Base-by-base conservation (phyloP, 441 rosid genomes). In the Kokia cookei region DNA sequence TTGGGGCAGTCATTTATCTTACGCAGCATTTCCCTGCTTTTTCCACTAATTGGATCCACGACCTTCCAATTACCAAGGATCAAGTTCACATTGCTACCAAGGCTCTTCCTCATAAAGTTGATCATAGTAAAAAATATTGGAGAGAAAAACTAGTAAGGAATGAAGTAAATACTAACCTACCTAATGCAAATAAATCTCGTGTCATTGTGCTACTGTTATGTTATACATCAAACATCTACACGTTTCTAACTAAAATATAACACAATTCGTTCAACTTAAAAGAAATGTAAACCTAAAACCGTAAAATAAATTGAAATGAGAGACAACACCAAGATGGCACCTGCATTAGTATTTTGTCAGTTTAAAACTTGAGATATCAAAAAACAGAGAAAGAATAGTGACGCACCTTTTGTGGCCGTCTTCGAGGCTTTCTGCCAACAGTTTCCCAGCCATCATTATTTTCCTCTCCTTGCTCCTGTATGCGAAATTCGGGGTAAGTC, bases 371-470 rank as follows among this genome's bases (percentile, higher is more conserved):
- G 26, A 14, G 10, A 7, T n/a, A 24, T 11, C 7, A 27, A 60
- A 27, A 45, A 50, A 42, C 8, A 5, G 24, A 58, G 51, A 9
- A 58, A 58, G 32, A 58, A 5, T 14, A 69, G 63, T 24, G 51
- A 72, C 3, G 42, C 64, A 89, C 98, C 94, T 87, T 91, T 47
- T 91, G 96, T 1, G 75, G 77, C 71, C 65, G 84, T 84, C 87
- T 87, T 58, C 75, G 79, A 77, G 89, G 89, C 80, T 86, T 90
- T 69, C 76, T 82, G 17, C 90, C 91, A 72, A 91, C 97, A 64
- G 94, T 88, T 82, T 91, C 96, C 99, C 99, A 93, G 71, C 94
- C 90, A 74, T 85, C 98, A 72, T 82, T 79, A 17, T 76, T 81
- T 64, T 82, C 81, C 71, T 65, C 76, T 45, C 66, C 77, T 54